phyloP scores from a whole-genome alignment of 2,329 filamentous ascomycete genomes.

The Bipolaris bicolor region DNA sequence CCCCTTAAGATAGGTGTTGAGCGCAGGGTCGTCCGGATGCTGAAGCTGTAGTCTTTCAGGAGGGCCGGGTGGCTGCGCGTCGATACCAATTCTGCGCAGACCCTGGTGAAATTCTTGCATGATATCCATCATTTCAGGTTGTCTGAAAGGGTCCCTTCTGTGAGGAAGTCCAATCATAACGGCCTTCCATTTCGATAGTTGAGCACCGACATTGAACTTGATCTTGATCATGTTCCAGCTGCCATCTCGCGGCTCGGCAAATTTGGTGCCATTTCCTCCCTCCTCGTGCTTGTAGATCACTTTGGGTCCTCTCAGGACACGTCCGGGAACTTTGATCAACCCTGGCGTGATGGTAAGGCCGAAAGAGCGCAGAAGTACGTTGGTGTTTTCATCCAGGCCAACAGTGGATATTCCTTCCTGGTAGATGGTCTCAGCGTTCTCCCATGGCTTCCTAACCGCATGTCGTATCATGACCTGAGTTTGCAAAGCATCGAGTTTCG shows the following conservation, averaged over 20 bases:
- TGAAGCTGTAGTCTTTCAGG: constrained; percentile 12
- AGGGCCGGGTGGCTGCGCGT: constrained; percentile 3
- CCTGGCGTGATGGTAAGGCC: constrained; percentile 64
- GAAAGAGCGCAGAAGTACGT: constrained; percentile 54
- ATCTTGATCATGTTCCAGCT: constrained; percentile 59
- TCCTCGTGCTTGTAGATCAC: constrained; percentile 61
- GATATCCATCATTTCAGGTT: background rate
- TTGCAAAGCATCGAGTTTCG: constrained; percentile 29
- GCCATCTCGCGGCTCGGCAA: constrained; percentile 54
- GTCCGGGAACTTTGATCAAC: constrained; percentile 72
- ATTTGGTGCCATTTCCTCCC: constrained; percentile 10
- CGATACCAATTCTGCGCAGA: constrained; percentile 19
- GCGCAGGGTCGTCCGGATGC: constrained; percentile 10
- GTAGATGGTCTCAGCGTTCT: constrained; percentile 30
- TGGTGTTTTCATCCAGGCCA: constrained; percentile 22
- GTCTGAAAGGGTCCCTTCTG: constrained; percentile 13
- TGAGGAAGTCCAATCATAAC: constrained; percentile 17
- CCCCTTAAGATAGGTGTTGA: constrained; percentile 6
- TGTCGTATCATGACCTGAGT: constrained; percentile 37
- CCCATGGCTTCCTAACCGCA: constrained; percentile 33
- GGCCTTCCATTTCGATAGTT: constrained; percentile 20
- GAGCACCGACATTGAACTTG: constrained; percentile 22
- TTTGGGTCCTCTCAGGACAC: constrained; percentile 65
- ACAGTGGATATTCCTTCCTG: constrained; percentile 20
- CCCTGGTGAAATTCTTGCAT: constrained; percentile 20